These are phyloP conservation scores for Danielia oregonensis DNA, from an alignment of 805 yeast species.

Conservation along the genomic window DNA sequence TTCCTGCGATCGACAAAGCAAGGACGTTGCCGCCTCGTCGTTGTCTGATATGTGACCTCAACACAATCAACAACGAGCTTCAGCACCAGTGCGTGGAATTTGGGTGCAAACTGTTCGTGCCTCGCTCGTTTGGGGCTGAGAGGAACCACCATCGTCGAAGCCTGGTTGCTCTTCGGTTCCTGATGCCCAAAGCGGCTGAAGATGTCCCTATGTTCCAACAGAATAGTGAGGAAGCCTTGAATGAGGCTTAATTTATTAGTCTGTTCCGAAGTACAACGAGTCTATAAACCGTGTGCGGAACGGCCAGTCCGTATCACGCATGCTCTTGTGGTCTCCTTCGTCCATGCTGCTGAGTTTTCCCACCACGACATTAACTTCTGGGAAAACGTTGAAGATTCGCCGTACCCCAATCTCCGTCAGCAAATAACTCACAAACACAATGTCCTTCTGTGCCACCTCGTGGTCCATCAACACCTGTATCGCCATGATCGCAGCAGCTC, in stretches of 20 bases:
- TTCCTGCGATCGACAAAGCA: not conserved
- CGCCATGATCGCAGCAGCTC: constrained; percentile 95
- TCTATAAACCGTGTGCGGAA: constrained; percentile 70
- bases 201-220: too few relatives aligned
- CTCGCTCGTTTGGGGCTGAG: not conserved
- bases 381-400: constrained; percentile 72
- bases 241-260: constrained; percentile 9
- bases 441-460: constrained; percentile 56
- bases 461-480: constrained; percentile 83
- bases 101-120: constrained; percentile 1
- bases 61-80: not conserved
- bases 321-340: constrained; percentile 27
- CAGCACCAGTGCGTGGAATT: not conserved
- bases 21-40: not conserved
- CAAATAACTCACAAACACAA: constrained; percentile 65
- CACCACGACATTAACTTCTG: constrained; percentile 61
- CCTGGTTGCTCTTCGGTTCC: constrained; percentile 6
- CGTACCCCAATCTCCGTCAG: constrained; percentile 78
- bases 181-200: constrained; percentile 1
- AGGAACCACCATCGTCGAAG: constrained; percentile 7
- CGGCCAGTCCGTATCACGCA: constrained; percentile 52
- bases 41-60: constrained; percentile 7
- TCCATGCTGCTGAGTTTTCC: constrained; percentile 56
- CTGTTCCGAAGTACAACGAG: constrained; percentile 72
- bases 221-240: too few relatives aligned